Conservation (phyloP, 192 early-diverging fungal species). For the Helicostylum pulchrum region DNA sequence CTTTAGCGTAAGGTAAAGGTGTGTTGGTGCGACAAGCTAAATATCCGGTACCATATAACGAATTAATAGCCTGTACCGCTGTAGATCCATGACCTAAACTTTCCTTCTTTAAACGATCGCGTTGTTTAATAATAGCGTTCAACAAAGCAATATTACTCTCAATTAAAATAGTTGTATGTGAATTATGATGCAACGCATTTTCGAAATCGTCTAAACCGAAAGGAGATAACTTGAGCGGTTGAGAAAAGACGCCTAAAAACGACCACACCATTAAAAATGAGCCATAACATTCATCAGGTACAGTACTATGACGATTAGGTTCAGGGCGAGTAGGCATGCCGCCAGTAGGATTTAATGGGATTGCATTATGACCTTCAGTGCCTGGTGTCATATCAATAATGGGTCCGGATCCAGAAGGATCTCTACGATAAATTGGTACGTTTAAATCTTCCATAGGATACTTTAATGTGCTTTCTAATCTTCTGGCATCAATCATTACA, state of each 20-base stretch:
- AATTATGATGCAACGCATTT: constrained; percentile 51
- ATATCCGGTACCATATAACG: constrained; percentile 16
- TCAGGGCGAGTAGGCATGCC: constrained; percentile 39
- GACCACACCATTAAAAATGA: constrained; percentile 62
- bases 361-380: not conserved
- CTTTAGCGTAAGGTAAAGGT: not conserved
- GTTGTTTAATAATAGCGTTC: constrained; percentile 44
- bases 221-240: constrained; percentile 66
- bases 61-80: not conserved
- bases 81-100: constrained; percentile 14
- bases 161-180: constrained; percentile 39
- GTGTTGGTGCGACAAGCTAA: not conserved
- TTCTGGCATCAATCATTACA: constrained; percentile 31
- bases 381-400: constrained; percentile 12
- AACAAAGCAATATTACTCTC: constrained; percentile 51
- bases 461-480: constrained; percentile 40
- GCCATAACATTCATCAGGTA: constrained; percentile 45
- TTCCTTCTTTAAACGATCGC: constrained; percentile 7
- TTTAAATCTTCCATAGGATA: constrained; percentile 87
- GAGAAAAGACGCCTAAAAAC: constrained; percentile 63
- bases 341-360: constrained; percentile 18
- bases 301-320: constrained; percentile 34
- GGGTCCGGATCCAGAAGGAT: constrained; percentile 5
- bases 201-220: constrained; percentile 79
- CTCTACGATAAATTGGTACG: constrained; percentile 39